These are phyloP conservation scores for Russula sp. DNA, from an alignment of 768 basidiomycete species.

Conservation along the genomic window DNA sequence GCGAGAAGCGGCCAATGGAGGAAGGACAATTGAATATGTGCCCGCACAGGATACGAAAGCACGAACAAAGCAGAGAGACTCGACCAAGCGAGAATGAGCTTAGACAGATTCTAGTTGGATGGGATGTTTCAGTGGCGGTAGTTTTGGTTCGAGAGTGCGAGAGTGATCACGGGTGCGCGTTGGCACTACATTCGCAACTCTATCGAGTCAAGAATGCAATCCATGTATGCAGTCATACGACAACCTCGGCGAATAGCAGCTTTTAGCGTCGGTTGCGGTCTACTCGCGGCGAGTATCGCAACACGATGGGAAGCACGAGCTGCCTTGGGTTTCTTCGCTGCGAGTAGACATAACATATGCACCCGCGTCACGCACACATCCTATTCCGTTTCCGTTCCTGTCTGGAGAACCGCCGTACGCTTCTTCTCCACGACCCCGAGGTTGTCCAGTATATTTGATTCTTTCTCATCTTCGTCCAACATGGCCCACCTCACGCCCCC, in stretches of 20 bases:
- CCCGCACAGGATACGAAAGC: constrained; percentile 18
- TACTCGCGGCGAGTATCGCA: constrained; percentile 8
- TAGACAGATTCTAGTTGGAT: not conserved
- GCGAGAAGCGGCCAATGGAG: not conserved
- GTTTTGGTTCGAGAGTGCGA: not conserved
- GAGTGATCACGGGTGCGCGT: not conserved
- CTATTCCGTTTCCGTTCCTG: not conserved
- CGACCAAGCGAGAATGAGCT: constrained; percentile 9
- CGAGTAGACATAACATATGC: not conserved
- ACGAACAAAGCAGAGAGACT: constrained; percentile 8
- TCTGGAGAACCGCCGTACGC: not conserved
- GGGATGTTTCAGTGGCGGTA: not conserved
- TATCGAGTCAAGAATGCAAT: no score
- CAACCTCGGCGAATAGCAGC: constrained; percentile 8
- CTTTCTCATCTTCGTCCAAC: not conserved
- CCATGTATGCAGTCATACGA: constrained; percentile 3
- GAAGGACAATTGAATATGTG: not conserved
- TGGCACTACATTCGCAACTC: not conserved
- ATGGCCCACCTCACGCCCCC: constrained; percentile 54
- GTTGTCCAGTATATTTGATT: constrained; percentile 8
- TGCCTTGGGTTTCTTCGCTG: constrained; percentile 7
- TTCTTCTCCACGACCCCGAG: constrained; percentile 3
- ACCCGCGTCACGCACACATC: not conserved
- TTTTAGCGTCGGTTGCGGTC: constrained; percentile 1
- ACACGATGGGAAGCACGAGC: constrained; percentile 8